Conservation (phyloP, 495 filamentous ascomycete genomes). For the Rostrohypoxylon terebratum region DNA sequence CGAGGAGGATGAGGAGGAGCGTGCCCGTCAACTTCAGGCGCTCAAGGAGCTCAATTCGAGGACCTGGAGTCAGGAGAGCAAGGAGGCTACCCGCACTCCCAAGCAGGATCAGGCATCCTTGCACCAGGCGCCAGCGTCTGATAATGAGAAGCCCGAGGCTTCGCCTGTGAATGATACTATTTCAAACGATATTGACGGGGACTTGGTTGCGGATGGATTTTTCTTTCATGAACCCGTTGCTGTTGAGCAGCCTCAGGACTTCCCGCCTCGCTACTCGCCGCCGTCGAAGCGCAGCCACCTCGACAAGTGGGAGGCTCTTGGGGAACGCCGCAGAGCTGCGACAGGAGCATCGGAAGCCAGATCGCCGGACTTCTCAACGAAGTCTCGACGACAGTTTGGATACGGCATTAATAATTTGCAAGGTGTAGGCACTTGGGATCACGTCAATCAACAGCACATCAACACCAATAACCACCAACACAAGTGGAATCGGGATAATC, state of each 20-base stretch:
- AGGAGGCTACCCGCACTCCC: slow-evolving; percentile 58
- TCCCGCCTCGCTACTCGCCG: slow-evolving; percentile 63
- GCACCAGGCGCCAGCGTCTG: slow-evolving; percentile 59
- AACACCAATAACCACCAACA: slow-evolving; percentile 18
- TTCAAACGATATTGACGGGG: slow-evolving; percentile 63
- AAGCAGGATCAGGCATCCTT: slow-evolving; percentile 60
- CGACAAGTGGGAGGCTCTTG: slow-evolving; percentile 90
- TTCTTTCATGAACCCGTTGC: slow-evolving; percentile 72
- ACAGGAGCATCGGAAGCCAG: slow-evolving; percentile 62
- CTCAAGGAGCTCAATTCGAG: slow-evolving; percentile 81
- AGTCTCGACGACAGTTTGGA: slow-evolving; percentile 52
- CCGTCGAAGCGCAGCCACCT: slow-evolving; percentile 64
- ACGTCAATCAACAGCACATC: slow-evolving; percentile 40
- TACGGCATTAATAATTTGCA: slow-evolving; percentile 51
- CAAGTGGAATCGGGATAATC: slow-evolving; percentile 56
- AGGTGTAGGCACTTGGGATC: slow-evolving; percentile 53
- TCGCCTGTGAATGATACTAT: slow-evolving; percentile 55
- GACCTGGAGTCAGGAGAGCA: slow-evolving; percentile 84
- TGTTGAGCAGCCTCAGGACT: slow-evolving; percentile 50
- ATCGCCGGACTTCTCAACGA: slow-evolving; percentile 55
- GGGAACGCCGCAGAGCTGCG: slow-evolving; percentile 79
- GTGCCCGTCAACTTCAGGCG: slow-evolving; percentile 67
- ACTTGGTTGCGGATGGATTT: slow-evolving; percentile 72
- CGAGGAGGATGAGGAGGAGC: slow-evolving; percentile 72
- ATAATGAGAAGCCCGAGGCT: slow-evolving; percentile 53